Conservation (phyloP, 2,329 filamentous ascomycete species). For the Aspergillus flavus region DNA sequence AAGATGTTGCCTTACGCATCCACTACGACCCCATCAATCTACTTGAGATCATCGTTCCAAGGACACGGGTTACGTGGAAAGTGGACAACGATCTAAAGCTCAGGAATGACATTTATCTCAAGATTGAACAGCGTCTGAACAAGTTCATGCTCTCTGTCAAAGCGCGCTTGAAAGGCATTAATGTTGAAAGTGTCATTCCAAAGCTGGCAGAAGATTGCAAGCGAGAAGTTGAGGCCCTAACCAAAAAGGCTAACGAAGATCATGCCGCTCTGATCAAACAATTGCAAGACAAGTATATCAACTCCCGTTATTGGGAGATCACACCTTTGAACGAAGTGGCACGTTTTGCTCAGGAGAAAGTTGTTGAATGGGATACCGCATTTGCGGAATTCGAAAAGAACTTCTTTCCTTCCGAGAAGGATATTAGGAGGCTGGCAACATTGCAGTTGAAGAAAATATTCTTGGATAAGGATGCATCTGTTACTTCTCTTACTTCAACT, state of each 20-base stretch:
- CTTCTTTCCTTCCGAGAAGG: slow-evolving; percentile 92
- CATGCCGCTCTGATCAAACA: slow-evolving; percentile 72
- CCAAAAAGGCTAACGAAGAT: slow-evolving; percentile 80
- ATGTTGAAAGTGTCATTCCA: slow-evolving; percentile 84
- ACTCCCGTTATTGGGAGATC: slow-evolving; percentile 94
- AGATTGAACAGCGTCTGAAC: slow-evolving; percentile 78
- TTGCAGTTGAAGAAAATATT: slow-evolving; percentile 95
- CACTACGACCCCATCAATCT: slow-evolving; percentile 93
- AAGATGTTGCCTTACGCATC: slow-evolving; percentile 81
- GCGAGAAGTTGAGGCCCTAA: slow-evolving; percentile 76
- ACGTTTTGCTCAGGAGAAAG: slow-evolving; percentile 87
- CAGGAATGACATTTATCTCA: slow-evolving; percentile 87
- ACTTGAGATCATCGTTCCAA: slow-evolving; percentile 90
- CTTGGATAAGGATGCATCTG: slow-evolving; percentile 79
- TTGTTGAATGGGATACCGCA: slow-evolving; percentile 86
- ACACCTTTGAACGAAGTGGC: slow-evolving; percentile 90
- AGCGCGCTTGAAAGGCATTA: slow-evolving; percentile 80
- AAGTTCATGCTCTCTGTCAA: slow-evolving; percentile 88
- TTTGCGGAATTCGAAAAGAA: slow-evolving; percentile 91
- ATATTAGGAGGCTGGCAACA: slow-evolving; percentile 88
- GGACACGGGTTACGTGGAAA: slow-evolving; percentile 92
- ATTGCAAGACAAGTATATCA: slow-evolving; percentile 87
- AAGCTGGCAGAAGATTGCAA: slow-evolving; percentile 84
- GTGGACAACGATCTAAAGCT: slow-evolving; percentile 90
- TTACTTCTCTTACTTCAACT: slow-evolving; percentile 69